Evolutionary conservation across 257 asterid genomes (phyloP).

Genomic region (Misopates orontium): DNA sequence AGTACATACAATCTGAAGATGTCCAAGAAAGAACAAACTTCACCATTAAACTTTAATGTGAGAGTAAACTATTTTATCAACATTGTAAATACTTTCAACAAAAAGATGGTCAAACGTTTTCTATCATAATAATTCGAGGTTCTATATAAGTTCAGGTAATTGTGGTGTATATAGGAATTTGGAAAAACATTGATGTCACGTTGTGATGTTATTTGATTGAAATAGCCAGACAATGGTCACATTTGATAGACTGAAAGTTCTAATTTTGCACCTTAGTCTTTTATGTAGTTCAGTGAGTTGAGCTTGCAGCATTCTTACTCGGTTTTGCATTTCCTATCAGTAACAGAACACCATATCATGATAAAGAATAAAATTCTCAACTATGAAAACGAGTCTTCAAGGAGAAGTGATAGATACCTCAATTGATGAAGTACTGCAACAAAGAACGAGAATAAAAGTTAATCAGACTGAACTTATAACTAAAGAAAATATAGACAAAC

Average conservation of each 20-base stretch:
- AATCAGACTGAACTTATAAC: constrained; percentile 18
- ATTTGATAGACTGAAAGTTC: constrained; percentile 25
- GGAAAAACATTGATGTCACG: not conserved
- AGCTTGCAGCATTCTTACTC: constrained; percentile 49
- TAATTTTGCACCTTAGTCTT: constrained; percentile 47
- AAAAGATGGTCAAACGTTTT: not conserved
- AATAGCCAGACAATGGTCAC: not conserved
- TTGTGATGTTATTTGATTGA: not conserved
- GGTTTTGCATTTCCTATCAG: constrained; percentile 65
- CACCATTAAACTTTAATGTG: not conserved
- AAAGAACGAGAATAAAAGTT: not conserved
- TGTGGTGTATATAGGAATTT: constrained; percentile 8
- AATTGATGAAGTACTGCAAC: constrained; percentile 65
- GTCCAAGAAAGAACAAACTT: not conserved
- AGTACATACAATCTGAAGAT: not conserved
- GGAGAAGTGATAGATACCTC: constrained; percentile 47
- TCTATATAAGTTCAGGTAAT: not conserved
- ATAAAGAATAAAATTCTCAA: constrained; percentile 15
- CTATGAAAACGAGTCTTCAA: not conserved
- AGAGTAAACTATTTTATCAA: no score
- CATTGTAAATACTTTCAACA: no score
- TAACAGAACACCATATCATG: constrained; percentile 23
- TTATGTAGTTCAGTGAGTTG: constrained; percentile 52
- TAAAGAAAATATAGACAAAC: not conserved
- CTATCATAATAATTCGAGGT: not conserved